phyloP scores from a whole-genome alignment of 768 basidiomycete species.

The Mycena belliarum region DNA sequence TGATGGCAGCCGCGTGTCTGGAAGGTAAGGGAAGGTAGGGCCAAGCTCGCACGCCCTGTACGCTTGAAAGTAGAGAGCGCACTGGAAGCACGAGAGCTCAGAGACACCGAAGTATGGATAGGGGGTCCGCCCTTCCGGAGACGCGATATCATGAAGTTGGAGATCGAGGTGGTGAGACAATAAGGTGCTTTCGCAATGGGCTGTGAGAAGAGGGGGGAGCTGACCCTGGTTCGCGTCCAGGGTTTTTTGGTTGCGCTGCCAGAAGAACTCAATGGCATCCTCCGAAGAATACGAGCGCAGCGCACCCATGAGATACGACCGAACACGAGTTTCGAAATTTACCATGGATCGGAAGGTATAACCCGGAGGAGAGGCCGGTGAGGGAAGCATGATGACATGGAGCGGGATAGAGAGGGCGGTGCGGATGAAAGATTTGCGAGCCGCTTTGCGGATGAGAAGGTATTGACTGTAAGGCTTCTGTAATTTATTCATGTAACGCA shows the following conservation, averaged over 20 bases:
- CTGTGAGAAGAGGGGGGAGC: constrained; percentile 4
- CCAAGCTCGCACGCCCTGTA: constrained; percentile 8
- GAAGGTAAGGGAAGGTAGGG: constrained; percentile 8
- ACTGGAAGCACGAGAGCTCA: constrained; percentile 12
- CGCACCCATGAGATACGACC: constrained; percentile 4
- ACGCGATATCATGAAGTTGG: neutral
- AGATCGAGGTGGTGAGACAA: constrained; percentile 8
- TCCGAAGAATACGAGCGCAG: neutral
- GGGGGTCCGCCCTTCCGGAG: constrained; percentile 1
- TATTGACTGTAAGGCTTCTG: constrained; percentile 9
- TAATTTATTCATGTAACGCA: constrained; percentile 7
- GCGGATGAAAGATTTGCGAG: constrained; percentile 8
- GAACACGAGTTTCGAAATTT: constrained; percentile 4
- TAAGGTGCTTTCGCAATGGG: constrained; percentile 8
- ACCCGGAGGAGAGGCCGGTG: neutral
- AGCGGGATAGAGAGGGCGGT: constrained; percentile 6
- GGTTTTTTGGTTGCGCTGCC: constrained; percentile 1
- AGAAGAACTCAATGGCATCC: constrained; percentile 1
- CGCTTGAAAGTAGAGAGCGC: constrained; percentile 12
- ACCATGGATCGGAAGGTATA: constrained; percentile 1
- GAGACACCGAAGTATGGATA: constrained; percentile 14
- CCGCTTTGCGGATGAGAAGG: constrained; percentile 4
- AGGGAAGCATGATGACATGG: constrained; percentile 2
- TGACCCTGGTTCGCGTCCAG: neutral
- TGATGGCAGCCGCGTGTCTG: constrained; percentile 9